These are phyloP conservation scores for Pinus albicaulis DNA, from an alignment of 75 land plant species.

Conservation along the genomic window DNA sequence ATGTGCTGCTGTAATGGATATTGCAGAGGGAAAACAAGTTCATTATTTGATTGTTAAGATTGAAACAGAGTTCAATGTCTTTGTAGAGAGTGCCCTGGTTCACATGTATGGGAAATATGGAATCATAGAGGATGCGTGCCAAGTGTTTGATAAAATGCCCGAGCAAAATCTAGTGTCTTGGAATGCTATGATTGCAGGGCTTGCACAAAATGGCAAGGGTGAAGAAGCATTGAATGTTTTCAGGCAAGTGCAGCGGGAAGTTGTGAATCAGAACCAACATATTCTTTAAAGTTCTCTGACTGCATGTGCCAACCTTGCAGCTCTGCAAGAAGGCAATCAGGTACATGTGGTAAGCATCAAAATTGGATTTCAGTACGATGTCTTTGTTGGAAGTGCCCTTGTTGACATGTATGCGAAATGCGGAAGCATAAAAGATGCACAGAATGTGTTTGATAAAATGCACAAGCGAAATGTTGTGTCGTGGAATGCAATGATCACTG, in stretches of 20 bases:
- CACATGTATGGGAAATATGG: conserved; percentile 32
- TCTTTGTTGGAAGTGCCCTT: conserved; percentile 10
- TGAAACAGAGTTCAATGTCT: conserved; percentile 3
- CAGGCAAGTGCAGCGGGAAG: conserved; percentile 15
- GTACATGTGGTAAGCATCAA: conserved; percentile 10
- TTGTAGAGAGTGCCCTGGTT: conserved; percentile 20
- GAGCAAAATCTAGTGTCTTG: conserved; percentile 13
- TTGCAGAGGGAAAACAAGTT: conserved; percentile 18
- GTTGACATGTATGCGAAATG: conserved; percentile 29
- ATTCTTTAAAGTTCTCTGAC: conserved; percentile 8
- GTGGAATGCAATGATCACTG: conserved; percentile 30
- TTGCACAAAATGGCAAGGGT: conserved; percentile 14
- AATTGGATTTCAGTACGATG: conserved; percentile 8
- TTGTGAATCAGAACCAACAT: conserved; percentile 8
- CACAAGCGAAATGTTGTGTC: conserved; percentile 1
- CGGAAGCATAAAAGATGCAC: conserved; percentile 14
- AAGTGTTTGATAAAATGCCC: conserved; percentile 10
- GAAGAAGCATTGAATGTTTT: conserved; percentile 19
- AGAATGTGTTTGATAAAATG: conserved; percentile 12
- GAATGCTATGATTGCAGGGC: conserved; percentile 22
- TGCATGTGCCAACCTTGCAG: conserved; percentile 20
- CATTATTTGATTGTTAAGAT: conserved; percentile 14
- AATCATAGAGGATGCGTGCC: conserved; percentile 12
- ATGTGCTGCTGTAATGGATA: conserved; percentile 10
- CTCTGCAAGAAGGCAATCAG: conserved; percentile 15